Evolutionary conservation across 2,329 filamentous ascomycete genomes (phyloP), one percentile per base, ranked within the genome.

Genomic region (Pestalotiopsis sp.): DNA sequence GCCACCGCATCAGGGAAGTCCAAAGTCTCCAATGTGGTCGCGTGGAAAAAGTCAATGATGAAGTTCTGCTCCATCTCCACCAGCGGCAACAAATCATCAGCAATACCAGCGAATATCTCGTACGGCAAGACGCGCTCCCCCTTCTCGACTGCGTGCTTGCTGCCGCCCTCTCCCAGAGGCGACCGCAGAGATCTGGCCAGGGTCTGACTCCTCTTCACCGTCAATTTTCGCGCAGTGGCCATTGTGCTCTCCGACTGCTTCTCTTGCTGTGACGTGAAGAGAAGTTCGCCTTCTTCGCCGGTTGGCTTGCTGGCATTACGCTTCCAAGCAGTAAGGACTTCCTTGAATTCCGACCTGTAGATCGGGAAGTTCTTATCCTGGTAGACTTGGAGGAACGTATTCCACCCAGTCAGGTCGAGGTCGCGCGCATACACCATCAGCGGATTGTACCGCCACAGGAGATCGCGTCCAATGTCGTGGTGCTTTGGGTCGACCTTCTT

Each of bases 61-160:
- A 98, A 99, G 78, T 98, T 98, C 79, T 99, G 95, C 81, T 99
- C 96, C 79, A 95, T 95, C 74, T 94, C 91, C 69, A 98, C 90
- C 68, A 97, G 86, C 5, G 92, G 93, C 59, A 95, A 83, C 72
- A 96, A 89, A 75, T 98, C 94, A 68, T 96, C 92, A 70, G 98
- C 82, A 13, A 94, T 90, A 49, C 90, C 91, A 0, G 89, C 86
- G 79, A 98, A 97, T 2, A 94, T 90, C 79, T 97, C 94, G 74
- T 91, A 95, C 0, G 93, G 90, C 72, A 92, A 86, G 69, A 92
- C 87, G 74, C 90, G 89, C 67, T 91, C 90, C 61, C 88, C 82
- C 76, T 90, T 92, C 63, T 92, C 89, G 69, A 83, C 72, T 74
- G 78, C 81, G 69, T 83, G 72, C 77, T 84, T 82, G 69, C 78